Evolutionary conservation across 2,329 filamentous ascomycete genomes (phyloP), one percentile per base, ranked within the genome.

Genomic region (Stagonosporopsis cucurbitacearum): DNA sequence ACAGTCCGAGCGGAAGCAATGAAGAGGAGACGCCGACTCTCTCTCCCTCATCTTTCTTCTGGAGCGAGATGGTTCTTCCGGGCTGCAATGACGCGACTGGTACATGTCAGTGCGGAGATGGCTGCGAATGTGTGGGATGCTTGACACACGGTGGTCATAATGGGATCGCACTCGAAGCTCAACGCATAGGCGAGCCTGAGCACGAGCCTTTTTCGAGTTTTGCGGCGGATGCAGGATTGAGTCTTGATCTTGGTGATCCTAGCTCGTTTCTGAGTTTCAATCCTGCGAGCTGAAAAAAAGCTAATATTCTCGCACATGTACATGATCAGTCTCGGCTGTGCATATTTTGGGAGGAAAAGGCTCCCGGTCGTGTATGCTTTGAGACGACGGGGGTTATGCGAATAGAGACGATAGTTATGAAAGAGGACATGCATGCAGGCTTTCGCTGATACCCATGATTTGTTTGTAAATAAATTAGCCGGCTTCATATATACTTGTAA

Each of bases 111-210:
- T 84, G 82, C 53, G 81, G 80, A 15, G 79, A 78, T 51, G 80
- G 81, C 35, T 84, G 81, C 61, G 76, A 70, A 50, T 84, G 82
- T 59, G 73, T 81, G n/a, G 81, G 80, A 13, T 84, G 82, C 60
- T 69, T 82, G 12, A 82, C 80, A 3, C 81, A 84, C 51, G 79
- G 76, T 19, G 81, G 80, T 3, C 81, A 82, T 53, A 78, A 79
- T 22, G 80, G 79, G 13, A 59, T 81, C 20, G 58, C 72, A 11
- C 62, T 80, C 6, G 69, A 72, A 8, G 48, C 54, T 19, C 54
- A 65, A 17, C 32, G 50, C 13, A 52, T 59, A 8, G 50, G 46
- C 20, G 64, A 65, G 19, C 55, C 63, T 6, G 58, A 54, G 19
- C 55, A 64, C 7, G 58, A 54, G 33, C 13, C 56, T 1, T 69